These are phyloP conservation scores for Capillidium heterosporum DNA, from an alignment of 371 early-diverging fungal genomes.

Conservation along the genomic window DNA sequence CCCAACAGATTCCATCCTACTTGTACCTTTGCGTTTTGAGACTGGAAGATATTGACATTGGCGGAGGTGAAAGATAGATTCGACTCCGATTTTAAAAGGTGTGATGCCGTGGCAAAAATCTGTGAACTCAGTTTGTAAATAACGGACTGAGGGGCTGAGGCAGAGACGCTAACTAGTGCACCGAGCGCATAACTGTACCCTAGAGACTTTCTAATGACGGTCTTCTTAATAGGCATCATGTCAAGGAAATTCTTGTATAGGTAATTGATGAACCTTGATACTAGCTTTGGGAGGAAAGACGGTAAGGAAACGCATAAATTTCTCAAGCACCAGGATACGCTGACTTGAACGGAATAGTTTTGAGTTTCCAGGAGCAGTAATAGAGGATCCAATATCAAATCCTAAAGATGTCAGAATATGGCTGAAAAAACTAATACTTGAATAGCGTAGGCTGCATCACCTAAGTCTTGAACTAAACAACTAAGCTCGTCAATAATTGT, in stretches of 20 bases:
- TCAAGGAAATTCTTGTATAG: conserved; percentile 37
- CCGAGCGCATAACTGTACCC: conserved; percentile 48
- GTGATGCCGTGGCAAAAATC: conserved; percentile 53
- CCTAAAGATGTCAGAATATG: conserved; percentile 15
- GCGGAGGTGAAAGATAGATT: conserved; percentile 30
- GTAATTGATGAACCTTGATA: conserved; percentile 31
- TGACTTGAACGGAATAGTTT: conserved; percentile 48
- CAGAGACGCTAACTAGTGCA: conserved; percentile 50
- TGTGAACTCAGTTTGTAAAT: conserved; percentile 55
- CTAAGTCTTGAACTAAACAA: conserved; percentile 50
- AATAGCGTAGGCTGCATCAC: conserved; percentile 48
- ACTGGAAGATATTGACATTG: conserved; percentile 14
- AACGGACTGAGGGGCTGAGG: conserved; percentile 42
- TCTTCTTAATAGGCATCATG: conserved; percentile 20
- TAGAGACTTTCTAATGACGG: conserved; percentile 26
- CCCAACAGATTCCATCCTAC: conserved; percentile 68
- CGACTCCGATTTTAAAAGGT: conserved; percentile 39
- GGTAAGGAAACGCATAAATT: conserved; percentile 47
- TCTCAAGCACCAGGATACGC: conserved; percentile 56
- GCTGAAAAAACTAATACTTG: conserved; percentile 21
- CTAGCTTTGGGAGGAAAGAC: conserved; percentile 30
- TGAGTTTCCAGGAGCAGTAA: conserved; percentile 45
- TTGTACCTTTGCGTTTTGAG: conserved; percentile 20
- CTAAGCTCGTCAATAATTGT: conserved; percentile 56
- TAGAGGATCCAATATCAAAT: conserved; percentile 37